A percentile compares a stretch with the other conserved stretches of the same genome.
Evolutionary conservation across 2,329 filamentous ascomycete genomes (phyloP).

Genomic region (Meredithiella fracta): DNA sequence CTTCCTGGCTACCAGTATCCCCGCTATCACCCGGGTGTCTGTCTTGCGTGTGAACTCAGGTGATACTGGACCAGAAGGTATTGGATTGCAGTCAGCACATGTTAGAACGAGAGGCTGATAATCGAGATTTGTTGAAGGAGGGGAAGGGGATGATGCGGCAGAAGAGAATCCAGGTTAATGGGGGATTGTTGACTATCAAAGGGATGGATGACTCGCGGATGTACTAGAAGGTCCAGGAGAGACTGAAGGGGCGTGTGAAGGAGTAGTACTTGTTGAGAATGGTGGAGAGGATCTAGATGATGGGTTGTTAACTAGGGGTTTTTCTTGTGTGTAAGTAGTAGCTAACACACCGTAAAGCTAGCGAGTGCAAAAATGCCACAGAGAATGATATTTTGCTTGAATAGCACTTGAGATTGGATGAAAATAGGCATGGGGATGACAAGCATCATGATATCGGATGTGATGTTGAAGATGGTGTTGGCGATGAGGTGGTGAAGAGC

Average conservation of each 20-base stretch:
- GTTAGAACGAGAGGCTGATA: constrained; percentile 16
- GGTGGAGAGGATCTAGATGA: constrained; percentile 29
- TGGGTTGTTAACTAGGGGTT: neutral
- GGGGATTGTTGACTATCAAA: constrained; percentile 28
- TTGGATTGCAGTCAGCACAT: neutral
- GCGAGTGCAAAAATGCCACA: constrained; percentile 30
- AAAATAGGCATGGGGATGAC: constrained; percentile 38
- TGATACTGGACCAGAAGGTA: constrained; percentile 18
- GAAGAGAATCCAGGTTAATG: constrained; percentile 26
- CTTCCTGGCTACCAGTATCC: constrained; percentile 4
- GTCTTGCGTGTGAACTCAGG: constrained; percentile 16
- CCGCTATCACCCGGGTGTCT: constrained; percentile 14
- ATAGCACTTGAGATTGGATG: constrained; percentile 30
- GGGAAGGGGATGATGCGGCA: constrained; percentile 23
- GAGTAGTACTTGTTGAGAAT: constrained; percentile 31
- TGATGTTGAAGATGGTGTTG: constrained; percentile 43
- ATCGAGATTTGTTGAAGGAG: constrained; percentile 20
- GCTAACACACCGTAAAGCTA: constrained; percentile 27
- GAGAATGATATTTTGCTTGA: constrained; percentile 37
- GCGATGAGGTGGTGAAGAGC: constrained; percentile 40
- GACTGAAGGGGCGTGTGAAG: constrained; percentile 24
- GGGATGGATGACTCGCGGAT: constrained; percentile 30
- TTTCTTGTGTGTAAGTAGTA: neutral
- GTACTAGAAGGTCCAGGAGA: constrained; percentile 28
- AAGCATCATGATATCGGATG: constrained; percentile 43